Evolutionary conservation across 805 yeast genomes (phyloP).

Genomic region (Teunomyces funiuensis): DNA sequence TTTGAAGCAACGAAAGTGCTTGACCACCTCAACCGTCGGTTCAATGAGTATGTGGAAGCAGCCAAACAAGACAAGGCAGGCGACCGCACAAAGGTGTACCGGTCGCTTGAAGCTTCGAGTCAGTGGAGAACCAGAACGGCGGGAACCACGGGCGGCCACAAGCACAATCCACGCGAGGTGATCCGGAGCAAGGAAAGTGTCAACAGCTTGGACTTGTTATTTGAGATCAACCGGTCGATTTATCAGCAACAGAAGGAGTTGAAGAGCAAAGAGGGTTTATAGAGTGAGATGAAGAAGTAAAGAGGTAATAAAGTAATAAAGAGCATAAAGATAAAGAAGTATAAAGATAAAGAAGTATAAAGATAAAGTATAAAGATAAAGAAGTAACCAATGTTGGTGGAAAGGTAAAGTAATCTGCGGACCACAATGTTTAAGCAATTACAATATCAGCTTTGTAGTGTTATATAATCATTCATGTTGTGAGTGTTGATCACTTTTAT

Average conservation of each 20-base stretch:
- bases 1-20: constrained; percentile 22
- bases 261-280: no score
- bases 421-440: no score
- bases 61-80: constrained; percentile 23
- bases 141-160: constrained; percentile 2
- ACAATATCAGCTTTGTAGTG: no score
- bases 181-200: constrained; percentile 8
- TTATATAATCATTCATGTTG: no score
- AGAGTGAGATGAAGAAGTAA: no score
- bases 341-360: not conserved
- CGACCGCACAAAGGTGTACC: constrained; percentile 18
- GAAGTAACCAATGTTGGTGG: no score
- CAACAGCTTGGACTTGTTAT: constrained; percentile 16
- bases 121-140: constrained; percentile 18
- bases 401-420: no score
- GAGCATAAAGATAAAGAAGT: not conserved
- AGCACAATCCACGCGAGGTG: constrained; percentile 5
- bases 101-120: constrained; percentile 24
- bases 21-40: constrained; percentile 18
- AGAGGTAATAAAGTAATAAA: no score
- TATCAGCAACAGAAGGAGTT: constrained; percentile 16
- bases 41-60: constrained; percentile 15
- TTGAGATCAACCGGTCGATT: constrained; percentile 20
- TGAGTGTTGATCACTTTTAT: no score
- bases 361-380: no score